Conservation (phyloP, 2,329 filamentous ascomycete species). For the Trichoderma breve region DNA sequence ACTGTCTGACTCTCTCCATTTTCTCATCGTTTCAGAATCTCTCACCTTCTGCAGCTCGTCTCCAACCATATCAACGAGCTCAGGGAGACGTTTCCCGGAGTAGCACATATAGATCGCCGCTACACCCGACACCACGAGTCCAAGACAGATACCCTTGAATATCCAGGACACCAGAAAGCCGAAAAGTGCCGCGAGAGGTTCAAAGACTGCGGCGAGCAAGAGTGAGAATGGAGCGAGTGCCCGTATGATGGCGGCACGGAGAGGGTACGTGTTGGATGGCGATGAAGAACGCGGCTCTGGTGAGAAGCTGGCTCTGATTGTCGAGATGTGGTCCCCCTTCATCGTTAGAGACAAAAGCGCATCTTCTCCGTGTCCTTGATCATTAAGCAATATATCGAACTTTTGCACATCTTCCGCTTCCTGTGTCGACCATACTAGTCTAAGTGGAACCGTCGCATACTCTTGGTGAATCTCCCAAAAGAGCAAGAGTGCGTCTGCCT, state of each 20-base stretch:
- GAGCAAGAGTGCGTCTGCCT: not conserved
- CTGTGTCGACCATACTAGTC: not conserved
- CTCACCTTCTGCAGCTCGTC: not conserved
- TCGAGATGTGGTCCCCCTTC: not conserved
- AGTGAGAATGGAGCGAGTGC: not conserved
- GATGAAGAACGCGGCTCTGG: not conserved
- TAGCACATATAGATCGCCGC: not conserved
- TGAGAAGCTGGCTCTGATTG: not conserved
- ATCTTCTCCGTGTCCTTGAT: not conserved
- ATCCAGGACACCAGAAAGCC: not conserved
- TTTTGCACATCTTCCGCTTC: not conserved
- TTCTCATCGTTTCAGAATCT: not conserved
- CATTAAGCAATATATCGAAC: not conserved
- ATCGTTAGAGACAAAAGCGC: not conserved
- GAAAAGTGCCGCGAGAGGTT: not conserved
- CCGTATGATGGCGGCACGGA: not conserved
- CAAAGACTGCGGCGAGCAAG: not conserved
- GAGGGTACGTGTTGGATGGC: not conserved
- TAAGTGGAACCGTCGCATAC: not conserved
- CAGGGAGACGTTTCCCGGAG: not conserved
- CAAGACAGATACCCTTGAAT: not conserved
- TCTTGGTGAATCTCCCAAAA: not conserved
- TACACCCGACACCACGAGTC: not conserved
- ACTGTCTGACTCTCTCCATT: not conserved
- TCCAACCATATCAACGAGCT: not conserved